Base-by-base conservation (phyloP, 345 rosid species). In the Adansonia digitata region DNA sequence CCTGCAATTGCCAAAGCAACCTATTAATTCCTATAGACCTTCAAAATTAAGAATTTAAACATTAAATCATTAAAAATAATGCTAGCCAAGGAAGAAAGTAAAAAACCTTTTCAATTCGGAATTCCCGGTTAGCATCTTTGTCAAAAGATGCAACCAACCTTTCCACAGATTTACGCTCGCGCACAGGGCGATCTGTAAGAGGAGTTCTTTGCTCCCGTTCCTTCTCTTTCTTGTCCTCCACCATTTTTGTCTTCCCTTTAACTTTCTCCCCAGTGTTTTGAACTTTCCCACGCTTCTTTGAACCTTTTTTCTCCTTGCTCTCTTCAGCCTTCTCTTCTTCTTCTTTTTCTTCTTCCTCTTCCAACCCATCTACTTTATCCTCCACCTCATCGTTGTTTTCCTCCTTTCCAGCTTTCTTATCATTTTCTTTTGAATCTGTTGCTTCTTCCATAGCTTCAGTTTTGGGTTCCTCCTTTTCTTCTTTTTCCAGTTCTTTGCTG, bases 141-240 rank as follows among this genome's bases (percentile, higher is more conserved):
- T 92, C 97, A 71, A 92, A 48, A 49, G 89, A 69, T 3, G 94
- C 93, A 31, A 94, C 97, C 72, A 94, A 86, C 83, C 98, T 91
- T 80, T 94, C 97, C 74, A 92, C 98, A 75, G 93, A 87, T 76
- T 91, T 94, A 14, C 97, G 83, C 84, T 92, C 97, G 22, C 98
- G 91, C 71, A 90, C 93, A 26, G 97, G 97, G 69, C 97, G 90
- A 81, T 92, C 92, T 75, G 75, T 78, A 57, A 71, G 71, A 84
- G 92, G 97, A 78, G 98, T 92, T 81, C 80, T 84, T 15, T 76
- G 86, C 82, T 83, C 90, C 26, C 29, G 60, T 71, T 83, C 88
- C 75, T 84, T 86, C 81, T 80, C 81, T 74, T n/a, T n/a, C n/a
- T n/a, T n/a, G n/a, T 72, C 87, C 73, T 78, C 76, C 55, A 72